Evolutionary conservation across 2,329 filamentous ascomycete species (phyloP).

Genomic region (Penicillium palitans): DNA sequence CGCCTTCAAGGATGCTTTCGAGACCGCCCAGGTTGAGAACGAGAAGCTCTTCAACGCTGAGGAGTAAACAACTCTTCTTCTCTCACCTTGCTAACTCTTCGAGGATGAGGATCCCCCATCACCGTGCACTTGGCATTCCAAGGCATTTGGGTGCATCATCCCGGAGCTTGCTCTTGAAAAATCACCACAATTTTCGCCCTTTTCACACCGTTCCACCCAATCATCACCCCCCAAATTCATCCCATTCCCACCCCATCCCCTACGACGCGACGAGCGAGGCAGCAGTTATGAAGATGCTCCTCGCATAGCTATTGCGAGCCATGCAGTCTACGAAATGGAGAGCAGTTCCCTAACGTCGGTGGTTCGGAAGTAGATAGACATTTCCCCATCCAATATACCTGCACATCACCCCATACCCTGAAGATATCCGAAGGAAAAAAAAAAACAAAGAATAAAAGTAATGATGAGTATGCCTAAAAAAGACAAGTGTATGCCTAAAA

Average conservation of each 20-base stretch:
- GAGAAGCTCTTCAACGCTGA: slow-evolving; percentile 72
- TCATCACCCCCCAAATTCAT: slow-evolving; percentile 12
- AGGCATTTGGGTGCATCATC: slow-evolving; percentile 15
- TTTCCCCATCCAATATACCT: slow-evolving; percentile 35
- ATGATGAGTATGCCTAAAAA: not conserved
- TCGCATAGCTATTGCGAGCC: slow-evolving; percentile 28
- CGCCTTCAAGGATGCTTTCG: slow-evolving; percentile 94
- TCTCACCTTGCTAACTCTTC: slow-evolving; percentile 2
- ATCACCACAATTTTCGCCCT: slow-evolving; percentile 10
- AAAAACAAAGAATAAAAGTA: not conserved
- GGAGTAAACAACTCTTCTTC: slow-evolving; percentile 33
- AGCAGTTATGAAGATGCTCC: slow-evolving; percentile 32
- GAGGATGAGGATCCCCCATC: slow-evolving; percentile 5
- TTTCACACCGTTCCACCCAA: slow-evolving; percentile 13
- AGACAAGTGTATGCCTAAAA: not conserved
- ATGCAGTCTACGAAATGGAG: slow-evolving; percentile 27
- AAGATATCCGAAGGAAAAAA: slow-evolving; percentile 4
- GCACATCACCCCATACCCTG: slow-evolving; percentile 21
- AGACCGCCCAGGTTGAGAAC: slow-evolving; percentile 96
- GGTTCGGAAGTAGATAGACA: slow-evolving; percentile 39
- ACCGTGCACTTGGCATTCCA: slow-evolving; percentile 13
- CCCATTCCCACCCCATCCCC: slow-evolving; percentile 17
- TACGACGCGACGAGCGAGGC: slow-evolving; percentile 28
- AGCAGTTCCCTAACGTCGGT: slow-evolving; percentile 23
- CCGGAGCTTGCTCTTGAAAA: slow-evolving; percentile 17